A percentile compares a stretch with the other conserved stretches of the same genome.
Evolutionary conservation across 164 flowering plant genomes (phyloP).

Genomic region (Chimonanthus praecox): DNA sequence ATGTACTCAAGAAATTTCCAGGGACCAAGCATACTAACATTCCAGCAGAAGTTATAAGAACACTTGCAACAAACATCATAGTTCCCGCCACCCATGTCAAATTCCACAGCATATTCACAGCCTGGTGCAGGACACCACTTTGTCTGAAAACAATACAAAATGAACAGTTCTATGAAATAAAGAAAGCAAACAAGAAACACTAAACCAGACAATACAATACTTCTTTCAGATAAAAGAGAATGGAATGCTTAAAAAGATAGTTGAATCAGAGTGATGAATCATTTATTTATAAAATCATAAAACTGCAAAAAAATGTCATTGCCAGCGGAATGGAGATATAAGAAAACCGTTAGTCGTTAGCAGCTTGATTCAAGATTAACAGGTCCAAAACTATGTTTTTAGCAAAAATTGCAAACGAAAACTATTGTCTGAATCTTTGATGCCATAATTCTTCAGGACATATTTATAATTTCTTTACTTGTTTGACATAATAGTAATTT

Average conservation of each 20-base stretch:
- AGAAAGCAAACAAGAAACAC: conserved; percentile 2
- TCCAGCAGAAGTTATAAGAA: conserved; percentile 69
- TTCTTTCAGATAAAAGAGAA: background rate
- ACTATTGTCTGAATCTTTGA: too few relatives aligned
- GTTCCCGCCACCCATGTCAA: conserved; percentile 54
- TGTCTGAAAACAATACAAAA: conserved; percentile 28
- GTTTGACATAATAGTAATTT: too few relatives aligned
- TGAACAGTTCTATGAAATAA: background rate
- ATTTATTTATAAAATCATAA: background rate
- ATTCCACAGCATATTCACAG: conserved; percentile 80
- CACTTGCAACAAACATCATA: conserved; percentile 73
- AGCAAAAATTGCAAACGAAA: too few relatives aligned
- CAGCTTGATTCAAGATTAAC: background rate
- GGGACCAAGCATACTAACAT: conserved; percentile 39
- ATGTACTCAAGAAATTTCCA: background rate
- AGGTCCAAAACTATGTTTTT: background rate
- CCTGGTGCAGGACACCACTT: conserved; percentile 97
- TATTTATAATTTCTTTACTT: too few relatives aligned
- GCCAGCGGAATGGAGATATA: background rate
- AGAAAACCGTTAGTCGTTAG: background rate
- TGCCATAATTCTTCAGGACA: too few relatives aligned
- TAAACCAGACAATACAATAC: background rate
- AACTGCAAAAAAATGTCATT: background rate
- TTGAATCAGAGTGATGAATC: background rate
- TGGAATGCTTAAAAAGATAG: background rate